phyloP scores from a whole-genome alignment of 495 filamentous ascomycete species.

The Penicillium bialowiezense region DNA sequence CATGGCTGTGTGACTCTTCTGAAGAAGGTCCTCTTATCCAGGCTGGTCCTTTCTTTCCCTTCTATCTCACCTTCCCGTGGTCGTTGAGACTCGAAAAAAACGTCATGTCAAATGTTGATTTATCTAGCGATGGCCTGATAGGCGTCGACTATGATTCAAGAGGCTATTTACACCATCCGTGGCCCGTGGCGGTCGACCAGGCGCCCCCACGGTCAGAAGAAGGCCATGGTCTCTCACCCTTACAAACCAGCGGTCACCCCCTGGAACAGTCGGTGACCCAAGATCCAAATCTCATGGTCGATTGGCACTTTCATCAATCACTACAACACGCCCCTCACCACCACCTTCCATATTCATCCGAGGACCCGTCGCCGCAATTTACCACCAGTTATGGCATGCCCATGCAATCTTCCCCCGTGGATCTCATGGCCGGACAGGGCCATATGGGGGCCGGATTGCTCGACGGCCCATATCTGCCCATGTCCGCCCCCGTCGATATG shows the following conservation, averaged over 20 bases:
- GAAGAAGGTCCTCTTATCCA: slow-evolving; percentile 32
- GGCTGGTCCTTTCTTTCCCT: slow-evolving; percentile 20
- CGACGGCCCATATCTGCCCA: slow-evolving; percentile 64
- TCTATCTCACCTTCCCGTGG: slow-evolving; percentile 5
- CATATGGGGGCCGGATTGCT: slow-evolving; percentile 63
- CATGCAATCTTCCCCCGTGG: slow-evolving; percentile 60
- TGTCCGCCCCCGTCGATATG: slow-evolving; percentile 62
- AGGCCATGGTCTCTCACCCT: slow-evolving; percentile 39
- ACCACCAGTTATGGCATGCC: slow-evolving; percentile 48
- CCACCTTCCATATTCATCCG: slow-evolving; percentile 41
- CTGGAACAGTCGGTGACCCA: slow-evolving; percentile 45
- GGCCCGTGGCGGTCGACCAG: slow-evolving; percentile 44
- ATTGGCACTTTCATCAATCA: slow-evolving; percentile 56
- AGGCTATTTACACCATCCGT: slow-evolving; percentile 44
- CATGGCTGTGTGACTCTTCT: slow-evolving; percentile 22
- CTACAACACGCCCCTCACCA: slow-evolving; percentile 35
- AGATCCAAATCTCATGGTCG: slow-evolving; percentile 44
- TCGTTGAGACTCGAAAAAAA: slow-evolving; percentile 14
- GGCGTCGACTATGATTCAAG: slow-evolving; percentile 49
- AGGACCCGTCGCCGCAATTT: slow-evolving; percentile 46
- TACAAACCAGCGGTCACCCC: slow-evolving; percentile 48
- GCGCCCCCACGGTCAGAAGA: slow-evolving; percentile 34
- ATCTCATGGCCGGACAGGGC: slow-evolving; percentile 65
- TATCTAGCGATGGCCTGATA: slow-evolving; percentile 44
- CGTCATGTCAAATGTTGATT: slow-evolving; percentile 46